phyloP scores from a whole-genome alignment of 352 stramenopile genomes.

The Aphanomyces stellatus region DNA sequence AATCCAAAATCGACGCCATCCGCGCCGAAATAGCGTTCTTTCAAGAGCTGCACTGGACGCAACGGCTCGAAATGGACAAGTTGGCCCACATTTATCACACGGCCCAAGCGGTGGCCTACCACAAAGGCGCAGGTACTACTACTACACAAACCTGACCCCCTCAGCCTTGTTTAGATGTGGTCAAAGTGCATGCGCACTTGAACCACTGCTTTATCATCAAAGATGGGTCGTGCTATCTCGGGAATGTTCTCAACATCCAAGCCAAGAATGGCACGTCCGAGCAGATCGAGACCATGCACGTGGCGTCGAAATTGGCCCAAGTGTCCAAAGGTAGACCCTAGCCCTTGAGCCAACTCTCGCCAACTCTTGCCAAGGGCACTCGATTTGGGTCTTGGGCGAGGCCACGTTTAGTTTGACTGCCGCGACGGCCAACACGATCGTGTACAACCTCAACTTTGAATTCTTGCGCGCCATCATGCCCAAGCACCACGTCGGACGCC shows the following conservation, averaged over 20 bases:
- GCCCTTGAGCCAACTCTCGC: background rate
- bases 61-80: constrained; percentile 12
- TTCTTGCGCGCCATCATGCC: background rate
- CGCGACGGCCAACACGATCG: background rate
- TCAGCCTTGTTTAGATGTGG: constrained; percentile 3
- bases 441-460: background rate
- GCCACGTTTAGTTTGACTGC: constrained; percentile 1
- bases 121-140: constrained; percentile 8
- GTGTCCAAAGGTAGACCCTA: background rate
- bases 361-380: background rate
- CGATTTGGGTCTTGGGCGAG: background rate
- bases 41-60: background rate
- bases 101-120: background rate
- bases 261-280: background rate
- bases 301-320: constrained; percentile 4
- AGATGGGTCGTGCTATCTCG: background rate
- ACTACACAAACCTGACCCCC: background rate
- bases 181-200: background rate
- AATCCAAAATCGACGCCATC: background rate
- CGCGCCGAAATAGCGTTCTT: constrained; percentile 6
- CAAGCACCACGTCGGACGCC: background rate
- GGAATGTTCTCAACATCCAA: background rate
- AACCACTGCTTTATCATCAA: constrained; percentile 13
- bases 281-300: background rate
- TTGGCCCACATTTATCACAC: constrained; percentile 13